A percentile compares a stretch with the other conserved stretches of the same genome.
phyloP scores from a whole-genome alignment of 2,329 filamentous ascomycete species.

The Zasmidium citrigriseum region DNA sequence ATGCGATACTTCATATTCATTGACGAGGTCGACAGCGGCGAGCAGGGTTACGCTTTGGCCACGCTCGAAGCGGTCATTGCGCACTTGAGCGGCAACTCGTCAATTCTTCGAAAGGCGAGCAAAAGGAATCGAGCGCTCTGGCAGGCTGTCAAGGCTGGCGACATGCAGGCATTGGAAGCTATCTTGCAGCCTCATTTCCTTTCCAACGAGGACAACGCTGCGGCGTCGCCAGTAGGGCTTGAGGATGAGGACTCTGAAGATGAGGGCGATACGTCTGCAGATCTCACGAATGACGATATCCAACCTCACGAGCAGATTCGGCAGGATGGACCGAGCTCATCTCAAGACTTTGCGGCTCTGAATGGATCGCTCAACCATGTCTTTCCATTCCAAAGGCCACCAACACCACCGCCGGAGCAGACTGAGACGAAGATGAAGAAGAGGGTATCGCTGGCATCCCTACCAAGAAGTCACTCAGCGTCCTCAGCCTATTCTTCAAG shows the following conservation, averaged over 20 bases:
- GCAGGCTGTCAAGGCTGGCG: conserved; percentile 79
- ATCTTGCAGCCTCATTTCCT: conserved; percentile 69
- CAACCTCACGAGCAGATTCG: neutral
- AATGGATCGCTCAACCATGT: conserved; percentile 70
- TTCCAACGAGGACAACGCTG: conserved; percentile 17
- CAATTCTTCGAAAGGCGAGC: conserved; percentile 79
- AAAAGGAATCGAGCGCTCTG: conserved; percentile 82
- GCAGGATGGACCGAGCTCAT: neutral
- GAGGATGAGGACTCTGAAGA: conserved; percentile 24
- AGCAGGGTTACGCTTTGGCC: conserved; percentile 93
- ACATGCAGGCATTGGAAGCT: conserved; percentile 70
- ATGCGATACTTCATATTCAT: conserved; percentile 98
- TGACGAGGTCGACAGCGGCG: conserved; percentile 93
- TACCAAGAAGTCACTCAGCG: conserved; percentile 74
- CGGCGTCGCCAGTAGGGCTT: conserved; percentile 19
- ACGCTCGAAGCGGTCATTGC: conserved; percentile 93
- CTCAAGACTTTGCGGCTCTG: conserved; percentile 34
- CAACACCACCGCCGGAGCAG: conserved; percentile 47
- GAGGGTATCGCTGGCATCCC: conserved; percentile 79
- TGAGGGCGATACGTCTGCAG: conserved; percentile 19
- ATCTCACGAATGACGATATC: neutral
- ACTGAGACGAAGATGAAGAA: conserved; percentile 65
- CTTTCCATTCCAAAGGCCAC: conserved; percentile 79
- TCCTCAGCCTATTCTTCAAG: conserved; percentile 73
- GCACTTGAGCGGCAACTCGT: conserved; percentile 82